Evolutionary conservation across 768 basidiomycete species (phyloP).

Genomic region (Lactarius sp.): DNA sequence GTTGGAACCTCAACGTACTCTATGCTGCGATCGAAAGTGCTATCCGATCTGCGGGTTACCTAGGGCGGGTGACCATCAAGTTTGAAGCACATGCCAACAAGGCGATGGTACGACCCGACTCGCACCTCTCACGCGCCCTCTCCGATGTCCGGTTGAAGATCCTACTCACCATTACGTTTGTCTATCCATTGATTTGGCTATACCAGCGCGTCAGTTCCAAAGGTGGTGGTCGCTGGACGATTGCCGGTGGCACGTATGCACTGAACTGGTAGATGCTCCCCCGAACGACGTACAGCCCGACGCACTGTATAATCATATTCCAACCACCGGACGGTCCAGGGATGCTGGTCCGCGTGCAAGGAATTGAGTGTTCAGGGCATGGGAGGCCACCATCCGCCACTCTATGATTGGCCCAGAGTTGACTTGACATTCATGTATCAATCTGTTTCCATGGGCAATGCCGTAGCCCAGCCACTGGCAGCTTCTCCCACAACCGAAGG

Average conservation of each 20-base stretch:
- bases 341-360: constrained; percentile 50
- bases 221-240: constrained; percentile 70
- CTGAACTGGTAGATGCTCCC: constrained; percentile 42
- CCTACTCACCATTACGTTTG: constrained; percentile 56
- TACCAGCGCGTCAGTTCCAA: constrained; percentile 58
- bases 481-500: background rate
- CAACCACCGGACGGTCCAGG: constrained; percentile 33
- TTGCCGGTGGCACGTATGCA: constrained; percentile 71
- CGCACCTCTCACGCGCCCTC: constrained; percentile 56
- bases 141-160: constrained; percentile 67
- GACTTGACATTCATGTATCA: constrained; percentile 18
- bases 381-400: constrained; percentile 62
- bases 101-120: constrained; percentile 63
- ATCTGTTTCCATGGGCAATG: background rate
- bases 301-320: constrained; percentile 9
- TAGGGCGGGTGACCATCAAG: constrained; percentile 41
- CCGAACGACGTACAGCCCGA: background rate
- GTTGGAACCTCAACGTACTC: constrained; percentile 47
- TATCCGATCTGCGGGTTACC: constrained; percentile 37
- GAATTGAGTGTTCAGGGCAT: constrained; percentile 72
- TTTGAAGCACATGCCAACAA: constrained; percentile 45
- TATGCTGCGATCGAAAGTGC: constrained; percentile 34
- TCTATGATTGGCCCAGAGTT: constrained; percentile 39
- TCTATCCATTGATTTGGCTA: constrained; percentile 78
- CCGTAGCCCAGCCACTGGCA: background rate